Conservation (phyloP, 805 yeast species). For the Myxozyma monticola region DNA sequence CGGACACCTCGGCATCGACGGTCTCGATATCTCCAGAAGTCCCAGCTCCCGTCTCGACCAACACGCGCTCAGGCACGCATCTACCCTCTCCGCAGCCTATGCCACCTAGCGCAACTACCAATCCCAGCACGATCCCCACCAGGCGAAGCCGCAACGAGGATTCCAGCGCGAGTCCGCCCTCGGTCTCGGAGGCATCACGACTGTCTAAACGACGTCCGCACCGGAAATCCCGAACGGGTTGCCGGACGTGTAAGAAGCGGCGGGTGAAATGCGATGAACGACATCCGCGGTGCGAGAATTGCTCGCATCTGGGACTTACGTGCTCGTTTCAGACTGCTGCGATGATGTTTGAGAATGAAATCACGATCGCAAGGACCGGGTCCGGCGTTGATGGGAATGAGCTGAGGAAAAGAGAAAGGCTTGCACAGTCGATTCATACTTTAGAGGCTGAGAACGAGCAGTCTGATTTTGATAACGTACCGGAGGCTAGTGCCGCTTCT, state of each 20-base stretch:
- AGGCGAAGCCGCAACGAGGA: not conserved
- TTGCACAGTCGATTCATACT: too few species aligned
- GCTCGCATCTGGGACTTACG: constrained; percentile 72
- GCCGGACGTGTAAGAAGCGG: constrained; percentile 83
- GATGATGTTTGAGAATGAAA: constrained; percentile 19
- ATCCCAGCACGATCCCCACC: not conserved
- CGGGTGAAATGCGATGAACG: constrained; percentile 91
- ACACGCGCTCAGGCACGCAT: not conserved
- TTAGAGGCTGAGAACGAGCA: too few species aligned
- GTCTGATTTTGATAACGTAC: too few species aligned
- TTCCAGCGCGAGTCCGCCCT: not conserved
- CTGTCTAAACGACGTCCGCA: constrained; percentile 73
- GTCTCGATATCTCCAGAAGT: not conserved
- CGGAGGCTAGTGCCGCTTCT: too few species aligned
- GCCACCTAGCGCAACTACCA: not conserved
- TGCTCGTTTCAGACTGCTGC: constrained; percentile 56
- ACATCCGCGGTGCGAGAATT: constrained; percentile 76
- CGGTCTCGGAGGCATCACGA: not conserved
- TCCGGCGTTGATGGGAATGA: too few species aligned
- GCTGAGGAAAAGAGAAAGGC: too few species aligned
- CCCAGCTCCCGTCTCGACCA: not conserved
- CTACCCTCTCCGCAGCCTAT: not conserved
- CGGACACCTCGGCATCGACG: too few species aligned
- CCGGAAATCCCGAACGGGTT: constrained; percentile 83
- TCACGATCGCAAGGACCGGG: constrained; percentile 14